These are phyloP conservation scores for Lachnellula suecica DNA, from an alignment of 2,329 filamentous ascomycete species.

Conservation along the genomic window DNA sequence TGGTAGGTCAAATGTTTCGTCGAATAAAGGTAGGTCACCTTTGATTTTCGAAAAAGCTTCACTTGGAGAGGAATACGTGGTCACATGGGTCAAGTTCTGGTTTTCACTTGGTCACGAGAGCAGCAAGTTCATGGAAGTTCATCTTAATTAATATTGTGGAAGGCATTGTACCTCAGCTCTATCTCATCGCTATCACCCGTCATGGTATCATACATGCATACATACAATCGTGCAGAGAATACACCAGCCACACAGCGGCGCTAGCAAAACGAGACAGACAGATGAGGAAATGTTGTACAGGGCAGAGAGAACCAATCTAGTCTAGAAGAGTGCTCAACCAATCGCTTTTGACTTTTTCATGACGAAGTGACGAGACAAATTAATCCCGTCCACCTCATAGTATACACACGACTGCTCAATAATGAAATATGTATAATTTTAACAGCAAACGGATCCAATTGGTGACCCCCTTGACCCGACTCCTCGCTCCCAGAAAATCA, in stretches of 20 bases:
- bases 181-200: not conserved
- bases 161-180: not conserved
- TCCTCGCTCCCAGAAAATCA: not conserved
- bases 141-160: not conserved
- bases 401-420: not conserved
- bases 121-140: not conserved
- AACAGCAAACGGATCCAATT: not conserved
- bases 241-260: not conserved
- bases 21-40: too few species aligned
- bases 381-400: not conserved
- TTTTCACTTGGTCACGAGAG: not conserved
- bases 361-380: not conserved
- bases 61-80: too few species aligned
- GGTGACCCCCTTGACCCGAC: not conserved
- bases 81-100: too few species aligned
- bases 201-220: not conserved
- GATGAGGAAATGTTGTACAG: not conserved
- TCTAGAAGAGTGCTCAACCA: not conserved
- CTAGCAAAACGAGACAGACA: not conserved
- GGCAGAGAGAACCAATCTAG: not conserved
- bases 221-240: not conserved
- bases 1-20: too few species aligned
- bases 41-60: too few species aligned
- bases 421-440: not conserved
- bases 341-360: not conserved